These are phyloP conservation scores for Prunus padus DNA, from an alignment of 306 rosid genomes.

Conservation along the genomic window DNA sequence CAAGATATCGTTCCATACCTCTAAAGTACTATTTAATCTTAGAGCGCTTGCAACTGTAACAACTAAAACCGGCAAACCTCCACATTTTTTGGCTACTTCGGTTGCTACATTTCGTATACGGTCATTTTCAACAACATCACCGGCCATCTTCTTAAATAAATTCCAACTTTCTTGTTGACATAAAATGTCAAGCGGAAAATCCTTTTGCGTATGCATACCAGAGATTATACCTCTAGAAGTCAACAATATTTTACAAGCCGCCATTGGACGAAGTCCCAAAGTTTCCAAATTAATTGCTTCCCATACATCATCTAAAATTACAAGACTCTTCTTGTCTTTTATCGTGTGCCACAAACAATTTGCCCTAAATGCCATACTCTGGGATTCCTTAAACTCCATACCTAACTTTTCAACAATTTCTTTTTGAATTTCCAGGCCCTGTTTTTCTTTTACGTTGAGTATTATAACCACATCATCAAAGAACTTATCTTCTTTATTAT, in stretches of 20 bases:
- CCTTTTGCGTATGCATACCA: not conserved
- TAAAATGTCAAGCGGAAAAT: not conserved
- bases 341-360: conserved; percentile 7
- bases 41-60: not conserved
- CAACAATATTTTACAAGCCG: conserved; percentile 21
- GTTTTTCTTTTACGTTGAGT: conserved; percentile 8
- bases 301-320: conserved; percentile 25
- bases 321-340: conserved; percentile 7
- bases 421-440: conserved; percentile 13
- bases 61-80: not conserved
- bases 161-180: not conserved
- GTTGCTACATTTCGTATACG: not conserved
- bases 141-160: conserved; percentile 28
- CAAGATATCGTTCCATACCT: not conserved
- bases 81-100: not conserved
- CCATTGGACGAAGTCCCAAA: conserved; percentile 7
- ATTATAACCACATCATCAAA: conserved; percentile 19
- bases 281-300: conserved; percentile 7
- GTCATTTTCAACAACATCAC: not conserved
- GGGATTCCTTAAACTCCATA: not conserved
- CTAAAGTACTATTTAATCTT: too few relatives aligned
- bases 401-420: conserved; percentile 21
- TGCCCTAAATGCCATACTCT: not conserved
- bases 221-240: conserved; percentile 6
- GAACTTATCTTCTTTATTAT: conserved; percentile 1